Evolutionary conservation across 2,329 filamentous ascomycete species (phyloP), one percentile per base, ranked within the genome.

Genomic region (Bertia moriformis): DNA sequence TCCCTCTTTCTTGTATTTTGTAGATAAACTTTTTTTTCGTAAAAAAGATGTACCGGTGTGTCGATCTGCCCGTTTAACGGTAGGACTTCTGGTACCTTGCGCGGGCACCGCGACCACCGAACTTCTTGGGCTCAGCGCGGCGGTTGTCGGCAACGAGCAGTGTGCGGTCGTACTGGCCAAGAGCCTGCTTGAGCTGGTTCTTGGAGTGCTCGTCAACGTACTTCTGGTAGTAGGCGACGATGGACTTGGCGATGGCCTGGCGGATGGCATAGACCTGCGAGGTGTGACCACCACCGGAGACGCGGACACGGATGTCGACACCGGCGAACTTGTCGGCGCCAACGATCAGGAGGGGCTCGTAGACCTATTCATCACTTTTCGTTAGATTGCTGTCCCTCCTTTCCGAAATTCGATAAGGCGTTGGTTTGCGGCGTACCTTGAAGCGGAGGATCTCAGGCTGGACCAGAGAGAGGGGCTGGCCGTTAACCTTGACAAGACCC

Each of bases 161-260:
- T 63, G 87, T 93, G 61, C 88, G 80, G 76, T 94, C 87, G 75
- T 89, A 98, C 66, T 87, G 78, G 60, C 89, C 84, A 55, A 98
- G 80, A 53, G 85, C 84, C 71, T 89, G 83, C 86, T 96, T 98
- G 61, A 98, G 78, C 70, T 87, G 76, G 80, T 96, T 95, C 84
- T 98, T 98, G 73, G 83, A 86, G 83, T 96, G 88, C 83, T 98
- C 91, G 63, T 98, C 91, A 69, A 96, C 86, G 73, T 81, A 98
- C 78, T 98, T 95, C 74, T 95, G 89, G 83, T 95, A 96, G 83
- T 95, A 95, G 67, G 87, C 83, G 60, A 93, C 81, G 63, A 93
- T 85, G 58, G 82, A 83, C 80, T 96, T 98, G 73, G 88, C 80
- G 62, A 98, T 96, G 58, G 91, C 89, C 74, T 98, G 91, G 58